phyloP scores from a whole-genome alignment of 2,329 filamentous ascomycete species.

The Rachicladosporium sp. region DNA sequence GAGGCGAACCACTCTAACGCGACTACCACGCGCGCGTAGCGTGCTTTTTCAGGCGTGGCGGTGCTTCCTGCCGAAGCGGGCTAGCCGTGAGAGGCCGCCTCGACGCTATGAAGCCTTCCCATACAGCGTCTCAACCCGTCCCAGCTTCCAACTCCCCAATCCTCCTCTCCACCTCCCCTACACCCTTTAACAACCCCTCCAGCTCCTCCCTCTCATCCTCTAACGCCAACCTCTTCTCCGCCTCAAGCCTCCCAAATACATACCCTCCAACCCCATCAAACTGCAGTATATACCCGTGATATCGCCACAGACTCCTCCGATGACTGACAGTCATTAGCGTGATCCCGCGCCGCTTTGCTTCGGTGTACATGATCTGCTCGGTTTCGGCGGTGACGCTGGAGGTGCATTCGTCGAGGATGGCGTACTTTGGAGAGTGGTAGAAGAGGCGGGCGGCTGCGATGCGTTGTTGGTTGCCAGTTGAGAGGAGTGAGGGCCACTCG shows the following conservation, averaged over 20 bases:
- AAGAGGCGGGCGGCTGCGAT: slow-evolving; percentile 94
- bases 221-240: slow-evolving; percentile 67
- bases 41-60: no score
- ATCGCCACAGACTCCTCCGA: slow-evolving; percentile 85
- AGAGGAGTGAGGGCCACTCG: slow-evolving; percentile 92
- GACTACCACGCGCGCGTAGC: no score
- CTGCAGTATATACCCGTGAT: slow-evolving; percentile 86
- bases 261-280: slow-evolving; percentile 92
- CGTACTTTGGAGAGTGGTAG: slow-evolving; percentile 85
- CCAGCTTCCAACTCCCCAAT: slow-evolving; percentile 55
- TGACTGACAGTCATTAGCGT: slow-evolving; percentile 97
- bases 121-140: no score
- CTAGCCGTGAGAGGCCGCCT: no score
- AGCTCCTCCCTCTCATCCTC: slow-evolving; percentile 97
- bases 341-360: slow-evolving; percentile 79
- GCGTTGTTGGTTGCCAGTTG: slow-evolving; percentile 84
- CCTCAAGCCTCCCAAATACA: slow-evolving; percentile 81
- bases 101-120: no score
- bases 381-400: slow-evolving; percentile 89
- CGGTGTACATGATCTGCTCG: slow-evolving; percentile 94
- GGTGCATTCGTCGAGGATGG: slow-evolving; percentile 95
- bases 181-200: slow-evolving; percentile 69
- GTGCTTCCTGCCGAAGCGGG: no score
- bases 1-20: no score
- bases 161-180: slow-evolving; percentile 77